phyloP scores from a whole-genome alignment of 2,329 filamentous ascomycete genomes.

The Gnomoniopsis smithogilvyi region DNA sequence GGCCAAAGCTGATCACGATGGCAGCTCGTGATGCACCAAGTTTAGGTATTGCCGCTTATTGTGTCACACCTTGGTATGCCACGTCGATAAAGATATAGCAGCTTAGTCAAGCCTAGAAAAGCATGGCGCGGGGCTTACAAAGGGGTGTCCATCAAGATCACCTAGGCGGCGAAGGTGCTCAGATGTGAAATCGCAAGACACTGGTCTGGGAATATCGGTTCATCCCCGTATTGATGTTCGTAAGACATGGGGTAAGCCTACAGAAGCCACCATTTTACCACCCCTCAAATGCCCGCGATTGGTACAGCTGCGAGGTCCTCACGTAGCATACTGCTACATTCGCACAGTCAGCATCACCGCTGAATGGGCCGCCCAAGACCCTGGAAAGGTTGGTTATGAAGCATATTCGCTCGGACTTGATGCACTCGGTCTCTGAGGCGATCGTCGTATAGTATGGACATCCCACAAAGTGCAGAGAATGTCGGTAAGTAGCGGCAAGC shows the following conservation, averaged over 20 bases:
- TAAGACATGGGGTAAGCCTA: neutral
- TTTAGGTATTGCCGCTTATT: neutral
- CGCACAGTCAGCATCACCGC: neutral
- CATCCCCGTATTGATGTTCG: constrained; percentile 4
- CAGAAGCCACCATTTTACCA: neutral
- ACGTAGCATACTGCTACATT: neutral
- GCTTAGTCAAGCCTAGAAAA: neutral
- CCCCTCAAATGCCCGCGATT: neutral
- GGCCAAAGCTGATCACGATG: neutral
- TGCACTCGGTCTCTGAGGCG: too few species aligned
- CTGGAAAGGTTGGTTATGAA: too few species aligned
- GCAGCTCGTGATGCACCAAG: neutral
- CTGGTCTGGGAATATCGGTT: constrained; percentile 1
- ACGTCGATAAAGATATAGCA: neutral
- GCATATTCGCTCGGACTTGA: too few species aligned
- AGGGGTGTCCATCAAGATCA: neutral
- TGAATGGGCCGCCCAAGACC: too few species aligned
- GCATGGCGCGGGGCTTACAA: constrained; percentile 7
- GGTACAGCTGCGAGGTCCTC: neutral
- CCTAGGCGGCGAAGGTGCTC: constrained; percentile 1
- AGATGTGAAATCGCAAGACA: neutral
- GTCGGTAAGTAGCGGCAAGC: neutral
- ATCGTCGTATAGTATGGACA: neutral
- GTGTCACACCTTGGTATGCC: constrained; percentile 1
- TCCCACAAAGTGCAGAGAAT: neutral